A percentile compares a stretch with the other conserved stretches of the same genome.
phyloP scores from a whole-genome alignment of 1,284 basidiomycete species.

The Sparassis latifolia region DNA sequence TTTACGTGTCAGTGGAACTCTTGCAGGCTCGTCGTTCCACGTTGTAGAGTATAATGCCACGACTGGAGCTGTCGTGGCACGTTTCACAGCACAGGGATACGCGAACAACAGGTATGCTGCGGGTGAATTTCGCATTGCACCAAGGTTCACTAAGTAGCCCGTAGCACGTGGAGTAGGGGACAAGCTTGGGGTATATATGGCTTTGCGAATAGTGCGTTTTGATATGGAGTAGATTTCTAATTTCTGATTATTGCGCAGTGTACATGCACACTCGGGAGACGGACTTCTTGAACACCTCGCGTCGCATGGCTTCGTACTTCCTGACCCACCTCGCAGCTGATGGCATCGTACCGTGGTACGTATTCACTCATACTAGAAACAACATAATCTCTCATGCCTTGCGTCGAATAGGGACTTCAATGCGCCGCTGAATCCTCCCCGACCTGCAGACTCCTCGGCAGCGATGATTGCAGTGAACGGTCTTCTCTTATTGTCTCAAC shows the following conservation, averaged over 20 bases:
- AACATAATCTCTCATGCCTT: neutral
- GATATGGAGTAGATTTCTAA: neutral
- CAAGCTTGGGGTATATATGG: slow-evolving; percentile 69
- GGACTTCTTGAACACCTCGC: slow-evolving; percentile 52
- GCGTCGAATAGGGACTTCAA: slow-evolving; percentile 54
- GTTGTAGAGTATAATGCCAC: slow-evolving; percentile 62
- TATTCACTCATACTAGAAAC: neutral
- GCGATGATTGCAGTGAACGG: slow-evolving; percentile 54
- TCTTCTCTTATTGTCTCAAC: slow-evolving; percentile 48
- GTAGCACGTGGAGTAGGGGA: slow-evolving; percentile 66
- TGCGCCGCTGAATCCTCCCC: slow-evolving; percentile 45
- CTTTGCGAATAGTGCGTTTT: slow-evolving; percentile 54
- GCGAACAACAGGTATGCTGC: slow-evolving; percentile 40
- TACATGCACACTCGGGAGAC: slow-evolving; percentile 43
- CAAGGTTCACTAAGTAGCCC: neutral
- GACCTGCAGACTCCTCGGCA: slow-evolving; percentile 62
- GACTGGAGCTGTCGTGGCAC: slow-evolving; percentile 50
- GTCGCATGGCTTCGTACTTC: slow-evolving; percentile 53
- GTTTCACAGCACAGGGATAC: slow-evolving; percentile 56
- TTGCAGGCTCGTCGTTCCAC: slow-evolving; percentile 54
- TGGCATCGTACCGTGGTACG: slow-evolving; percentile 60
- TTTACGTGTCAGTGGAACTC: neutral
- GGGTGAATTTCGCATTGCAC: neutral
- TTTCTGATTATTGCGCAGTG: slow-evolving; percentile 35
- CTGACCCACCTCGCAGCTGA: slow-evolving; percentile 46